Conservation (phyloP, 164 flowering plant species). For the Macadamia tetraphylla region DNA sequence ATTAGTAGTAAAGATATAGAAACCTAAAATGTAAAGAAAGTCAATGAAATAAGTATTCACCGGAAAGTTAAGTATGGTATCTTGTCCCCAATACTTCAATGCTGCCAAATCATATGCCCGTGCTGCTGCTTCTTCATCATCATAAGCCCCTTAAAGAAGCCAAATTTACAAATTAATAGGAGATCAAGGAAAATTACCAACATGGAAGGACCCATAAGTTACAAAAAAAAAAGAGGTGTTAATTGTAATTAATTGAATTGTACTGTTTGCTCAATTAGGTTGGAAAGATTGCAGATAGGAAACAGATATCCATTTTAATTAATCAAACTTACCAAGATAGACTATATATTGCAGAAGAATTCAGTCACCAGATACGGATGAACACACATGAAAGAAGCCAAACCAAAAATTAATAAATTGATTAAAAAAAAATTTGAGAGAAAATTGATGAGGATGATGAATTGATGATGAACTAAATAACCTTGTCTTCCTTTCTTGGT, state of each 20-base stretch:
- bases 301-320: background rate
- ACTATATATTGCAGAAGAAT: constrained; percentile 41
- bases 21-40: background rate
- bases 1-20: background rate
- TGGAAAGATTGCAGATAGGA: background rate
- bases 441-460: background rate
- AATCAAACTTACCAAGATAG: constrained; percentile 58
- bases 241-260: background rate
- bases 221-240: background rate
- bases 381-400: background rate
- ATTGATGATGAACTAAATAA: constrained; percentile 2
- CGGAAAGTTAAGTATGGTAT: constrained; percentile 81
- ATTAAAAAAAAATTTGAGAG: background rate
- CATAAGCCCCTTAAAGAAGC: constrained; percentile 66
- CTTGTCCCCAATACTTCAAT: constrained; percentile 89
- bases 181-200: no score
- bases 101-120: constrained; percentile 96
- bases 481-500: constrained; percentile 97
- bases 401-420: background rate
- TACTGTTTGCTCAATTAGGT: background rate
- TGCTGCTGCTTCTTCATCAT: constrained; percentile 90
- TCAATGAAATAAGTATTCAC: constrained; percentile 24
- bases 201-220: background rate
- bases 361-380: constrained; percentile 7
- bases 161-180: background rate